Conservation (phyloP, 352 stramenopile species). For the Peronospora farinosa region DNA sequence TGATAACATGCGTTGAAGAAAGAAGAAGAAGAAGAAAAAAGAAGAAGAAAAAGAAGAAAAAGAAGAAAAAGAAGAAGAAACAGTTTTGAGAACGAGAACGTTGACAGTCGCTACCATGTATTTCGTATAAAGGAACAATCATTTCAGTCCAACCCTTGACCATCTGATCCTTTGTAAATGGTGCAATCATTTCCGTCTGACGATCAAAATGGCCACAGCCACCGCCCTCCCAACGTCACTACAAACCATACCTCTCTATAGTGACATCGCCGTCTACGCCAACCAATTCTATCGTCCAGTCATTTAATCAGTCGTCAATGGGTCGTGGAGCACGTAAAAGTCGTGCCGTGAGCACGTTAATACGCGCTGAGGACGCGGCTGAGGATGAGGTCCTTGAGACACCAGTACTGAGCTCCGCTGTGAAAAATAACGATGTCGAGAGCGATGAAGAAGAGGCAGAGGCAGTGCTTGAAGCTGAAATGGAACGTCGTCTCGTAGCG, state of each 20-base stretch:
- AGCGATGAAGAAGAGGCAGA: constrained; percentile 43
- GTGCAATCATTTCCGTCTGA: too few relatives aligned
- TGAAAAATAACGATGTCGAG: constrained; percentile 20
- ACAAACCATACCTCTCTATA: neutral
- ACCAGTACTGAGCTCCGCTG: constrained; percentile 52
- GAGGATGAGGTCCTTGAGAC: constrained; percentile 84
- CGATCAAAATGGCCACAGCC: too few relatives aligned
- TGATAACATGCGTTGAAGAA: too few relatives aligned
- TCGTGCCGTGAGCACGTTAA: constrained; percentile 44
- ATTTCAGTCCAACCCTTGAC: too few relatives aligned
- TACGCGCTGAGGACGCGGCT: constrained; percentile 62
- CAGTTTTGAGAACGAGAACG: too few relatives aligned
- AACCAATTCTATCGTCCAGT: neutral
- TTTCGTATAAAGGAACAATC: too few relatives aligned
- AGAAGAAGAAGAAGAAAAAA: too few relatives aligned
- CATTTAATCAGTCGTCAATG: neutral
- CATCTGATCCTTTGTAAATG: too few relatives aligned
- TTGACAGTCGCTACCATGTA: too few relatives aligned
- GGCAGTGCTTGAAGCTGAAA: constrained; percentile 57
- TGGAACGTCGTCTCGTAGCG: constrained; percentile 68
- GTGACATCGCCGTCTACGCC: neutral
- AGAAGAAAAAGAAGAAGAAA: too few relatives aligned
- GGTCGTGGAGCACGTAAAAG: constrained; percentile 21
- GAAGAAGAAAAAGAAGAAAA: too few relatives aligned
- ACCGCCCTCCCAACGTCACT: too few relatives aligned